phyloP scores from a whole-genome alignment of 139 green algal species.

The Haematococcus lacustris region DNA sequence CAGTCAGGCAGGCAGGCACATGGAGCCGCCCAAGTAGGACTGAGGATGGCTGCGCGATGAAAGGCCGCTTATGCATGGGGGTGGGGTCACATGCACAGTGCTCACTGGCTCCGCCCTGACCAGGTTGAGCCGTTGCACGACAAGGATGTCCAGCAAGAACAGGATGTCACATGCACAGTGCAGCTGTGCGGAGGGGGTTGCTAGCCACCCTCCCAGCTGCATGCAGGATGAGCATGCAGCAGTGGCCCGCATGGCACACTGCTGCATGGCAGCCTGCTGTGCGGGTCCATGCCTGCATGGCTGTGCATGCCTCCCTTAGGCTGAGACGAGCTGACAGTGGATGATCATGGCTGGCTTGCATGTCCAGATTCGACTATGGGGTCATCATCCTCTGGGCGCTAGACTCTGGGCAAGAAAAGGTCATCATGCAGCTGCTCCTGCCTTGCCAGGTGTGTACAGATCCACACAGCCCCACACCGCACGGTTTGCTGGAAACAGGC shows the following conservation, averaged over 20 bases:
- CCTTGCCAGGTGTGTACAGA: slow-evolving; percentile 13
- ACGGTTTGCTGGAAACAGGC: neutral
- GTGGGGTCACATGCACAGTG: too few relatives aligned
- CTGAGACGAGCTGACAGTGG: neutral
- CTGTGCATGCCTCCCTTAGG: neutral
- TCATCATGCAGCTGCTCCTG: slow-evolving; percentile 24
- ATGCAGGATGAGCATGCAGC: neutral
- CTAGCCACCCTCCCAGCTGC: too few relatives aligned
- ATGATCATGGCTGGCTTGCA: neutral
- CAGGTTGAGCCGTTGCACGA: too few relatives aligned
- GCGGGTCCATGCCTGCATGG: neutral
- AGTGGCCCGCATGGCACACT: neutral
- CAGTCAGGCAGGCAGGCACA: too few relatives aligned
- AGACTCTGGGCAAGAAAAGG: slow-evolving; percentile 27
- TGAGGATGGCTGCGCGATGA: too few relatives aligned
- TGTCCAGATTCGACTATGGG: slow-evolving; percentile 45
- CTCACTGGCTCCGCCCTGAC: too few relatives aligned
- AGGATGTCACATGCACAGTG: too few relatives aligned
- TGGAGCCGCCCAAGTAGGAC: too few relatives aligned
- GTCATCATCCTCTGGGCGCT: slow-evolving; percentile 67
- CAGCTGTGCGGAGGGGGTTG: too few relatives aligned
- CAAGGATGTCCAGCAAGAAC: too few relatives aligned
- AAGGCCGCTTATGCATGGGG: too few relatives aligned
- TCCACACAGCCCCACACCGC: neutral
- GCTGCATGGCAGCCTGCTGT: neutral